Conservation (phyloP, 306 rosid species). For the Vicia villosa region DNA sequence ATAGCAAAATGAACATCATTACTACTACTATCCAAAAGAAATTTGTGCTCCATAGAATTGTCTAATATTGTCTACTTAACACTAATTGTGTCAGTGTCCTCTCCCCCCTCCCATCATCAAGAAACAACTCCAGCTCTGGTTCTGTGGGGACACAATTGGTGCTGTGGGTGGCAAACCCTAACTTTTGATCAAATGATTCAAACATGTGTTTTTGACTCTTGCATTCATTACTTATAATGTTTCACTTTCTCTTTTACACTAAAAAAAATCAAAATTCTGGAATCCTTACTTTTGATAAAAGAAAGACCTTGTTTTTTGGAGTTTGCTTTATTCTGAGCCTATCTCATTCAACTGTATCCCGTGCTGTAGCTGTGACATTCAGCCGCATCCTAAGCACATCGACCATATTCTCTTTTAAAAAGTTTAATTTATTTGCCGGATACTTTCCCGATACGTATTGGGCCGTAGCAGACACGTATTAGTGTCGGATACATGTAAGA, state of each 20-base stretch:
- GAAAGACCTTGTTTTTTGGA: neutral
- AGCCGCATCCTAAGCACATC: too few species aligned
- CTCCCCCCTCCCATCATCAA: neutral
- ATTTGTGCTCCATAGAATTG: neutral
- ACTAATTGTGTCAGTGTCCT: neutral
- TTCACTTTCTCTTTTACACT: too few species aligned
- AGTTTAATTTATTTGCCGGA: too few species aligned
- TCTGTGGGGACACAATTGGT: neutral
- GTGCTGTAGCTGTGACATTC: neutral
- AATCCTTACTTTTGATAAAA: too few species aligned
- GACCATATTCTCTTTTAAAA: too few species aligned
- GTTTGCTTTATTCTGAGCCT: neutral
- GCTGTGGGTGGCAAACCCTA: neutral
- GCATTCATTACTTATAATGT: too few species aligned
- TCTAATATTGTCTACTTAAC: neutral
- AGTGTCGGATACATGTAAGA: neutral
- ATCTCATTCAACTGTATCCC: neutral
- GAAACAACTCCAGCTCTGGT: neutral
- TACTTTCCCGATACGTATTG: too few species aligned
- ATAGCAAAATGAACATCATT: neutral
- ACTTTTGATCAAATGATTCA: neutral
- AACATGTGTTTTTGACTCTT: too few species aligned
- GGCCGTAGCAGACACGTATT: neutral
- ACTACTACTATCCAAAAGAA: neutral
- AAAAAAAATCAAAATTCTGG: too few species aligned